Evolutionary conservation across 371 early-diverging fungal species (phyloP), one percentile per base, ranked within the genome.

Genomic region (Mucor circinelloides): DNA sequence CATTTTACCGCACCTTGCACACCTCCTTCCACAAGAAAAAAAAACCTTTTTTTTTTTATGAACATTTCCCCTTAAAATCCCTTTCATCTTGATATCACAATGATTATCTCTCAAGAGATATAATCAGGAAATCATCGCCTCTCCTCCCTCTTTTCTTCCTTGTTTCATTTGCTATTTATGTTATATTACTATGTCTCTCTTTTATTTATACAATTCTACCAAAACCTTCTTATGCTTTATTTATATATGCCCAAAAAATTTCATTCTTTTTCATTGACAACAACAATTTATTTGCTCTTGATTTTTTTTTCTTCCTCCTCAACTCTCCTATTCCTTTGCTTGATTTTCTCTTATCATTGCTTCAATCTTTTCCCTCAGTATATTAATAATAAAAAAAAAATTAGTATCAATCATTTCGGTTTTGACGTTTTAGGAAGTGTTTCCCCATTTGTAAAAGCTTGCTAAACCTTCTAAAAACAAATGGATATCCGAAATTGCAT

Each of bases 1-100:
- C 50, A 50, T 50, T 50, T 48, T 50, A 50, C 50, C 23, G 50
- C 50, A 50, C n/a, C 50, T 50, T 50, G 23, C 50, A 50, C 23
- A 50, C 25, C 50, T 23, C 5, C 50, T 23, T 10, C 50, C 23
- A 19, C 48, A 25, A 48, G 2, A 17, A 17, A n/a, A 21, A 50
- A 50, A 25, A 50, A 50, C 21, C 42, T 8, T 9, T 0, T n/a
- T 19, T n/a, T 15, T 44, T 44, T 19, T 44, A 44, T 44, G 44
- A 19, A 19, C 17, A 44, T 23, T 19, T 23, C 50, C 23, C 50
- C 25, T 23, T 50, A 50, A 50, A 23, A 23, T 44, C 19, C 36
- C 19, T 44, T 44, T 50, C 21, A 50, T 25, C 25, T 23, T 25
- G 50, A 50, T 23, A 8, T 50, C 23, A 0, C 1, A 50, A 50